Conservation (phyloP, 164 flowering plant species). For the Vitis vinifera region DNA sequence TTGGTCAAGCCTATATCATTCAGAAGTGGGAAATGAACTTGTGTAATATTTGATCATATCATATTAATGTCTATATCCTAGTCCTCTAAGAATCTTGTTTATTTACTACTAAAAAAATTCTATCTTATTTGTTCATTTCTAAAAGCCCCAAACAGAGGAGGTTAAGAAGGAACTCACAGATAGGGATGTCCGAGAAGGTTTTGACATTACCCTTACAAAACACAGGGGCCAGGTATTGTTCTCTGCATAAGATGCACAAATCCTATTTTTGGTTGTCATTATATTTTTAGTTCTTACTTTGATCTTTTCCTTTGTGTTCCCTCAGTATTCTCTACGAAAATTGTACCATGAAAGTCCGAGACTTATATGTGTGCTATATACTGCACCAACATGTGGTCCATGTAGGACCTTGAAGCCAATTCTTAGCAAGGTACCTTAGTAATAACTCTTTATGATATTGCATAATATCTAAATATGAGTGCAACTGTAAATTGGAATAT, state of each 20-base stretch:
- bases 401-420: constrained; percentile 98
- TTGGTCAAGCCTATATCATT: no score
- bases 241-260: not conserved
- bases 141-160: constrained; percentile 80
- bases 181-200: constrained; percentile 74
- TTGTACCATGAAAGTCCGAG: constrained; percentile 98
- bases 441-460: not conserved
- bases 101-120: not conserved
- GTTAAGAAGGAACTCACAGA: constrained; percentile 76
- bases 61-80: no score
- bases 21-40: no score
- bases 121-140: constrained; percentile 4
- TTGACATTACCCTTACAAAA: constrained; percentile 83
- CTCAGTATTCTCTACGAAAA: constrained; percentile 92
- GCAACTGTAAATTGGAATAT: not conserved
- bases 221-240: constrained; percentile 86
- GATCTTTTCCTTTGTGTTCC: constrained; percentile 11
- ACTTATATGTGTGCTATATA: constrained; percentile 88
- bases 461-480: constrained; percentile 1
- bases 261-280: not conserved
- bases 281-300: not conserved
- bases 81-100: not conserved
- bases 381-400: constrained; percentile 97
- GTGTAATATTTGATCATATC: no score
- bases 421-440: constrained; percentile 72